Percentiles rank a stretch among this genome's conserved stretches.
phyloP scores from a whole-genome alignment of 2,329 filamentous ascomycete genomes.

The Cladosporium sp. region DNA sequence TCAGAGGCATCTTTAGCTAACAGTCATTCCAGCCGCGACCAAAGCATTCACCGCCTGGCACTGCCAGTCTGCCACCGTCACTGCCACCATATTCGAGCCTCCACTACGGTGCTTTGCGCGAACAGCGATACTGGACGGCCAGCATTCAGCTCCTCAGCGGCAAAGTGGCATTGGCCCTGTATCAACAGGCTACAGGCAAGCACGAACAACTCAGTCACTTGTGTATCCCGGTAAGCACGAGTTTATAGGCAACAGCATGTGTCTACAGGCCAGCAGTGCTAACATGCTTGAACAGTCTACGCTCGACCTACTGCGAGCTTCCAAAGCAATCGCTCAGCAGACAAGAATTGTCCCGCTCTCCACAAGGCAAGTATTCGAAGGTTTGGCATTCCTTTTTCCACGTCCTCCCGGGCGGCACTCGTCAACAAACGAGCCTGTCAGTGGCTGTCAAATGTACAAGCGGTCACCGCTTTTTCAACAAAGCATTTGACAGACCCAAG shows the following conservation, averaged over 20 bases:
- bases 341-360: neutral
- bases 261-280: neutral
- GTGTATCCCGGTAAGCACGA: neutral
- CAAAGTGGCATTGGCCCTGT: neutral
- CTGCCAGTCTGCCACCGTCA: neutral
- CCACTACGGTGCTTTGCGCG: neutral
- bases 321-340: neutral
- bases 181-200: neutral
- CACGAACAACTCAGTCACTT: neutral
- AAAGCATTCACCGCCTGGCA: neutral
- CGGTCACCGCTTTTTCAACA: neutral
- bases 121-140: neutral
- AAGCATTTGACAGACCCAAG: neutral
- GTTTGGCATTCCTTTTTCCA: neutral
- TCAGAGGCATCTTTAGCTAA: neutral
- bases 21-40: neutral
- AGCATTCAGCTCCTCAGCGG: neutral
- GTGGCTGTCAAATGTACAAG: neutral
- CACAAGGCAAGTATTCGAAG: neutral
- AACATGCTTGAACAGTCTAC: neutral
- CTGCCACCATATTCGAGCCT: neutral
- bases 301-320: neutral
- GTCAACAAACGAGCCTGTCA: neutral
- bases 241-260: neutral
- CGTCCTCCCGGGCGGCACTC: neutral